Evolutionary conservation across 2,329 filamentous ascomycete genomes (phyloP), one percentile per base, ranked within the genome.

Genomic region (Talaromyces sp.): DNA sequence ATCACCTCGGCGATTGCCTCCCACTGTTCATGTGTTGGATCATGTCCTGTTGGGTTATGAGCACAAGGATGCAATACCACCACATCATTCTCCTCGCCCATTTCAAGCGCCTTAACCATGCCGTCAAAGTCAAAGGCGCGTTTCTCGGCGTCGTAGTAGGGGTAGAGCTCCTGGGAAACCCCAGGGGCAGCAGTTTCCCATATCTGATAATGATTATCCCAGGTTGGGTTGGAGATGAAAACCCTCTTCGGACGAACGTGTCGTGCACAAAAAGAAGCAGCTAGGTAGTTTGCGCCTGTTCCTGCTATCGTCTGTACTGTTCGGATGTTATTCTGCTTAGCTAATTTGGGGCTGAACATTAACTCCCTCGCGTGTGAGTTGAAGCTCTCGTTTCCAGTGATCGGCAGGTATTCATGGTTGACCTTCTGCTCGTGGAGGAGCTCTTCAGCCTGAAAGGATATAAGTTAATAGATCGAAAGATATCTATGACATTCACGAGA

Each of bases 151-250:
- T 86, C 84, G 76, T 94, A 96, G 80, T 96, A 96, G 44, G 91
- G 91, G 76, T 96, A 96, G 9, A 39, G 33, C 24, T 30, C 20
- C 78, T 82, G 32, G 3, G 16, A 20, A 1, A 60, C 32, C 1
- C 19, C 24, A 1, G 53, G 51, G 2, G 41, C 66, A 14, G 63
- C 61, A 2, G 55, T 30, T 13, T 59, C 49, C 78, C 96, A 94
- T 77, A 97, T 94, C 74, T 94, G 88, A 77, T 91, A 86, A 82
- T 97, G 92, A 77, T 97, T 97, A 60, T 86, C 87, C 92, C 93
- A 97, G 51, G 92, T 96, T 39, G 92, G 92, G 72, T 89, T 87
- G 63, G 90, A 93, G 71, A 96, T 81, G 80, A 93, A 96, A 70
- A 93, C 84, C 51, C 84, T 85, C 64, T 85, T 52, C 5, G 75